These are phyloP conservation scores for Tritrichomonas musculus DNA, from an alignment of 208 protist genomes.

Conservation along the genomic window DNA sequence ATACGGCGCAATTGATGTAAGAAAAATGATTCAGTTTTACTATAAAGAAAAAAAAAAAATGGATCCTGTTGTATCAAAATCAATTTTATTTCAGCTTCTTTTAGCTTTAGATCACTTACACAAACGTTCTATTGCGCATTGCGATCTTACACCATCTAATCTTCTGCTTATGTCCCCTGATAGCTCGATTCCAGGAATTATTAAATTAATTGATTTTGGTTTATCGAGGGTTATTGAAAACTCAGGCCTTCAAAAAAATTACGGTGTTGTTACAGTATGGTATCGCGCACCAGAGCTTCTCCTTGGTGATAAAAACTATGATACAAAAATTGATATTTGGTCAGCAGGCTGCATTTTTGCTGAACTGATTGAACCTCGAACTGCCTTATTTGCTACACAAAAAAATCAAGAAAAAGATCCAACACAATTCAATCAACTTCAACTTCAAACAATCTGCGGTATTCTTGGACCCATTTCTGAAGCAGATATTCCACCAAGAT, in stretches of 20 bases:
- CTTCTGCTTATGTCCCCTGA: background rate
- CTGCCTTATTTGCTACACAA: no score
- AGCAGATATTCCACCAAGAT: background rate
- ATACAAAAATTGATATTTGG: background rate
- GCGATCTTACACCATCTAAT: slow-evolving; percentile 14
- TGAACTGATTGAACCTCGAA: background rate
- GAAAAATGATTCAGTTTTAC: background rate
- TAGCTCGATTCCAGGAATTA: background rate
- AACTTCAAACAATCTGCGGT: background rate
- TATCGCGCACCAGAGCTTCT: background rate
- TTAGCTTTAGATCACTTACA: background rate
- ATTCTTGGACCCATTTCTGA: background rate
- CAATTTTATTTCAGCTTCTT: slow-evolving; percentile 1
- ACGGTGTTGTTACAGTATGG: slow-evolving; percentile 17
- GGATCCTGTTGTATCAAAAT: background rate
- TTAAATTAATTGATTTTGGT: slow-evolving; percentile 24
- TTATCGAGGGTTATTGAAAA: background rate
- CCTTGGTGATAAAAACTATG: background rate
- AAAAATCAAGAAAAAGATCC: background rate
- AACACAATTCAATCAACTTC: background rate
- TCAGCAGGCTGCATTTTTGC: slow-evolving; percentile 22
- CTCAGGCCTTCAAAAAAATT: background rate
- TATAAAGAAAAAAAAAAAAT: background rate
- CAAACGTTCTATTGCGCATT: background rate
- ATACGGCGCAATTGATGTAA: background rate